Evolutionary conservation across 192 early-diverging fungal genomes (phyloP).

Genomic region (Gigaspora rosea): DNA sequence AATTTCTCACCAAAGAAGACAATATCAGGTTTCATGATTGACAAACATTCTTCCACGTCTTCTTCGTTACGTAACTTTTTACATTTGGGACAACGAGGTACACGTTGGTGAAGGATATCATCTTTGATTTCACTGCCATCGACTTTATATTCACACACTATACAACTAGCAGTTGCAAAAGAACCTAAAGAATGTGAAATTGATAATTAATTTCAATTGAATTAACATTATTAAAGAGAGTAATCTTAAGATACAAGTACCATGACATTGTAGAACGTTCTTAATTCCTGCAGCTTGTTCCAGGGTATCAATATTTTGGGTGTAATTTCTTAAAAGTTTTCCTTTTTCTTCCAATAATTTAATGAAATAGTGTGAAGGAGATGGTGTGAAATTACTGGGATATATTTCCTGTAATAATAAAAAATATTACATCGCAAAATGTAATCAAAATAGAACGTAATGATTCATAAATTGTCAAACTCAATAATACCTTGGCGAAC

Average conservation of each 20-base stretch:
- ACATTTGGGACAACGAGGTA: constrained; percentile 80
- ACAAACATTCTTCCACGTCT: constrained; percentile 36
- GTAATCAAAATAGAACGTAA: neutral
- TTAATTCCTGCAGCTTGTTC: constrained; percentile 86
- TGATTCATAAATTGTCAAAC: neutral
- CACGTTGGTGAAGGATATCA: constrained; percentile 73
- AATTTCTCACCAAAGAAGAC: constrained; percentile 97
- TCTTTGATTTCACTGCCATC: constrained; percentile 78
- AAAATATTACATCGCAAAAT: constrained; percentile 17
- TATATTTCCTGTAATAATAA: constrained; percentile 67
- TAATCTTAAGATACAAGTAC: constrained; percentile 40
- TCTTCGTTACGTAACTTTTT: constrained; percentile 49
- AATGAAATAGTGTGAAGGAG: constrained; percentile 85
- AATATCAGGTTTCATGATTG: constrained; percentile 95
- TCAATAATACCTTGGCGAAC: constrained; percentile 68
- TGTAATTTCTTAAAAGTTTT: constrained; percentile 91
- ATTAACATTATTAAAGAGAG: neutral
- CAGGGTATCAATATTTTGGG: constrained; percentile 97
- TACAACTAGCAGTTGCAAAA: constrained; percentile 93
- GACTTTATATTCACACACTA: constrained; percentile 77
- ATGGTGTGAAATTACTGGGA: constrained; percentile 85
- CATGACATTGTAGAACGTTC: constrained; percentile 87
- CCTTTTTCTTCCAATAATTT: constrained; percentile 84
- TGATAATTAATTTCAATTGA: neutral
- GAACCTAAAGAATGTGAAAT: constrained; percentile 55